A percentile compares a stretch with the other conserved stretches of the same genome.
These are phyloP conservation scores for Oxytropis ochrocephala DNA, from an alignment of 306 rosid genomes.

Conservation along the genomic window DNA sequence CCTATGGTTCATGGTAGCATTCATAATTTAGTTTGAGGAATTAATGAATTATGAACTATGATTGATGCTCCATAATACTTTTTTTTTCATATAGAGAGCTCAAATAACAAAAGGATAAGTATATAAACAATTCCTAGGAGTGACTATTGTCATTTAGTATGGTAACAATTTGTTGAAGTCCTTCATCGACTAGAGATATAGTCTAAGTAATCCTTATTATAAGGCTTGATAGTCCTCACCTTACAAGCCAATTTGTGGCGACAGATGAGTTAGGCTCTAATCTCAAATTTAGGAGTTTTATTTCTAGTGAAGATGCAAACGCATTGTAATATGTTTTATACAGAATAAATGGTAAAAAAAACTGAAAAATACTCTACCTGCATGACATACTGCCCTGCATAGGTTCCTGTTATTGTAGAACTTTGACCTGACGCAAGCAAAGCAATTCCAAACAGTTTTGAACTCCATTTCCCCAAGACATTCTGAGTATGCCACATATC, in stretches of 20 bases:
- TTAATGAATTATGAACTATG: neutral
- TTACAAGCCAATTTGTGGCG: no score
- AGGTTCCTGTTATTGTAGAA: conserved; percentile 97
- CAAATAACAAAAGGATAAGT: neutral
- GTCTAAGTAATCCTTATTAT: no score
- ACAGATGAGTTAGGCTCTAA: no score
- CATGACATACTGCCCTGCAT: conserved; percentile 99
- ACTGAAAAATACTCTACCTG: conserved; percentile 50
- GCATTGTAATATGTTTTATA: neutral
- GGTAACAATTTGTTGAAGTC: neutral
- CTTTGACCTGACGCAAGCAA: conserved; percentile 98
- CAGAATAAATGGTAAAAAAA: neutral
- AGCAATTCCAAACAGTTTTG: conserved; percentile 87
- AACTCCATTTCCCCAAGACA: conserved; percentile 96
- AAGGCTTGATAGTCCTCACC: no score
- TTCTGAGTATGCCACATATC: conserved; percentile 41
- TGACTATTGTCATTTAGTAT: neutral
- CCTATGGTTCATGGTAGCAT: neutral
- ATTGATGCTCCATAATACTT: neutral
- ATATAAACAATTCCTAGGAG: neutral
- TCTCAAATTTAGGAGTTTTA: no score
- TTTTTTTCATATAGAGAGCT: neutral
- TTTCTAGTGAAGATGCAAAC: neutral
- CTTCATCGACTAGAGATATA: no score
- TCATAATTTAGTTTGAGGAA: conserved; percentile 4